phyloP scores from a whole-genome alignment of 129 eudicot species.

The Daucus carota region DNA sequence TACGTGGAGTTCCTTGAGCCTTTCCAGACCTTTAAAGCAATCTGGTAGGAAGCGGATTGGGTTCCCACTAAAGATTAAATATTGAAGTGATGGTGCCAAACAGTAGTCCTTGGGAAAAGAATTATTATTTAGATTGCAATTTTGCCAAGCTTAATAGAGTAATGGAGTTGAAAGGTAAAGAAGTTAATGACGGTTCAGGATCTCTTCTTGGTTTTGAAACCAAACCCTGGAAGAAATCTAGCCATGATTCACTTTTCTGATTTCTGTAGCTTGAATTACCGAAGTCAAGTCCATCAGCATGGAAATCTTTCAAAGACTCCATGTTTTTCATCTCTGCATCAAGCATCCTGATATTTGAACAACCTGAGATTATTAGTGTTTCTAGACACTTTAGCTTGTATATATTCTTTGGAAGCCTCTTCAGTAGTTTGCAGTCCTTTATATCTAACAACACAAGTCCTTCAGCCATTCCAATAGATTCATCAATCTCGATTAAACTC shows the following conservation, averaged over 20 bases:
- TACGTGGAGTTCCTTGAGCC: not conserved
- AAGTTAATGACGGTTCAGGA: not conserved
- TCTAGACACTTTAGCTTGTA: no score
- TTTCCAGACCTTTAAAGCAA: not conserved
- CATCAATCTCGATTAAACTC: no score
- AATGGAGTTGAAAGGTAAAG: not conserved
- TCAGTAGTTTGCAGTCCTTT: no score
- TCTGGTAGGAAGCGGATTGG: conserved; percentile 14
- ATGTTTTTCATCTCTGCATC: no score
- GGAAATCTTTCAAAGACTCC: no score
- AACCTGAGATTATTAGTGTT: no score
- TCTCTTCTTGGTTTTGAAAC: not conserved
- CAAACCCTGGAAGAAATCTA: not conserved
- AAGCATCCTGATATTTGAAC: no score
- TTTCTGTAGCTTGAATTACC: not conserved
- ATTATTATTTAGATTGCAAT: conserved; percentile 8
- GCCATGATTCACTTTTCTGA: not conserved
- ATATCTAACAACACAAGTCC: no score
- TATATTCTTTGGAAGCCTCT: no score
- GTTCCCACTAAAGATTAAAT: conserved; percentile 1
- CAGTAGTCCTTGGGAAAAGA: not conserved
- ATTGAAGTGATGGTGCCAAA: not conserved
- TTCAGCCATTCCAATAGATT: no score
- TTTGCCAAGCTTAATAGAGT: not conserved
- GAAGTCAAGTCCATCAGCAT: no score